Base-by-base conservation (phyloP, 495 filamentous ascomycete genomes). In the Immersiella caudata region DNA sequence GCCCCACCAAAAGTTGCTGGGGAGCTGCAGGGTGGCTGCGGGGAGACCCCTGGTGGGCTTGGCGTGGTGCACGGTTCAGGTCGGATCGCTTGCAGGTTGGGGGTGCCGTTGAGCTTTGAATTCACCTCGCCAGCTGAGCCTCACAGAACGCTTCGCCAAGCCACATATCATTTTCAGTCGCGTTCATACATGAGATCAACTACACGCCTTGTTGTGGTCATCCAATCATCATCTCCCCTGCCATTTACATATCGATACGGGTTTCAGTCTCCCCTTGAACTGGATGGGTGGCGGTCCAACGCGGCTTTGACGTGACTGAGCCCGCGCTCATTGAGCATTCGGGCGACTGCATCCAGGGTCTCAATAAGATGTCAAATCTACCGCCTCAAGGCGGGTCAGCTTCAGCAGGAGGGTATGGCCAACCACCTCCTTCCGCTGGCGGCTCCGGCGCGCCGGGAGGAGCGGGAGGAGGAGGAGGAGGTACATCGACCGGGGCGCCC, bases 401-500 rank as follows among this genome's bases (percentile, higher is more conserved):
- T 1, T 27, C 60, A 25, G 52, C 65, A 8, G 69, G 68, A 4
- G 62, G 54, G 9, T 67, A 54, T 14, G 68, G 63, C 26, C 71
- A 75, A 27, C 73, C 75, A 22, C 72, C 70, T 57, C 74, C 71
- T 36, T 75, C 75, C 26, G 71, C 70, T n/a, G 70, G 73, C 14
- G 70, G 67, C 20, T 71, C 67, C 33, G 64, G 64, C 36, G 69
- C 67, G 16, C 25, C 54, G 18, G 67, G 66, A 26, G 63, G 52
- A n/a, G 65, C 40, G 25, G 60, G 68, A 25, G 35, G 67, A 71
- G 65, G 74, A 25, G 60, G 68, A 25, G 35, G 67, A 71, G 65
- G 74, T 68, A n/a, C 79, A 72, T 50, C 80, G 79, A 55, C 71
- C 29, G 62, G 83, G 9, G 25, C 59, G 68, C 70, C 87, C 81